Evolutionary conservation across 2,329 filamentous ascomycete species (phyloP).

Genomic region (Venturia aucupariae): DNA sequence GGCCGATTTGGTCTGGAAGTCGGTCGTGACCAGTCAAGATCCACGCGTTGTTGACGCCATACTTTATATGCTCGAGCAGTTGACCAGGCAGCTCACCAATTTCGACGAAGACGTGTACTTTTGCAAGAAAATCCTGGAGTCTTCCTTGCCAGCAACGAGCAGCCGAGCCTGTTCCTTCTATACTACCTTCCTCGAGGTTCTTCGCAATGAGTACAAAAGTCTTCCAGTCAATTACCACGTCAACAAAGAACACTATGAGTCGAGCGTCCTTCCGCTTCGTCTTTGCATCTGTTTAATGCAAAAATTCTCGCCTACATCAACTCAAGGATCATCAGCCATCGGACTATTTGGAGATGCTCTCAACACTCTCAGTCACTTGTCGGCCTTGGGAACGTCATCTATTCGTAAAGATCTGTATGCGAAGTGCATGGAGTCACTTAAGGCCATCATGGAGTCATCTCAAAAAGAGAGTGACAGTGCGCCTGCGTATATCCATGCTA

Average conservation of each 20-base stretch:
- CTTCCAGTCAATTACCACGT: background rate
- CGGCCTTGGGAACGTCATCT: background rate
- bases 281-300: conserved; percentile 10
- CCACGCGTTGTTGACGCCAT: conserved; percentile 76
- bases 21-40: conserved; percentile 72
- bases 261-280: conserved; percentile 6
- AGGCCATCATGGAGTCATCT: background rate
- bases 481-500: conserved; percentile 10
- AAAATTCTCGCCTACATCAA: background rate
- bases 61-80: conserved; percentile 52
- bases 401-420: background rate
- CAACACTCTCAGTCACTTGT: background rate
- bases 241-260: conserved; percentile 3
- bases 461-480: background rate
- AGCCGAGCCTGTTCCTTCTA: conserved; percentile 8
- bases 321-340: background rate
- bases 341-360: conserved; percentile 1
- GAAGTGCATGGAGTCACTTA: conserved; percentile 4
- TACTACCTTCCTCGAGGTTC: background rate
- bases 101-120: conserved; percentile 52
- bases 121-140: conserved; percentile 56
- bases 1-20: conserved; percentile 76
- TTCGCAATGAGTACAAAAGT: background rate
- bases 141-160: conserved; percentile 19
- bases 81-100: conserved; percentile 38